phyloP scores from a whole-genome alignment of 768 basidiomycete species.

The Suillus paluster region DNA sequence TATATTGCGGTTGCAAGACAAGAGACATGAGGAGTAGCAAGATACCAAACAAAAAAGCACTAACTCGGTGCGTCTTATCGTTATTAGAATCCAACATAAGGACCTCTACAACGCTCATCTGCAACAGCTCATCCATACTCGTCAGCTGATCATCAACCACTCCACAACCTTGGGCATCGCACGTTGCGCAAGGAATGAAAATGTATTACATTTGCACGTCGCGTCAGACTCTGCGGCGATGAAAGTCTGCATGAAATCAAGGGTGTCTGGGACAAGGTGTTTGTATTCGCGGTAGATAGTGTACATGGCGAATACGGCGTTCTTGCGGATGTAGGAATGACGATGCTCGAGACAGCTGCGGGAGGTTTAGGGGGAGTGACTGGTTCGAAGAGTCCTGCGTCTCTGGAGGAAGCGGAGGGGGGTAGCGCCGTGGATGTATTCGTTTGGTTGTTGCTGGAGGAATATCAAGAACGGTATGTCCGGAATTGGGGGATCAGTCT shows the following conservation, averaged over 20 bases:
- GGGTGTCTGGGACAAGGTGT: slow-evolving; percentile 92
- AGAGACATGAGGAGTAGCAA: no score
- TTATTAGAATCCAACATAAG: slow-evolving; percentile 87
- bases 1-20: no score
- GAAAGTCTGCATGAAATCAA: no score
- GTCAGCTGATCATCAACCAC: slow-evolving; percentile 85
- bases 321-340: slow-evolving; percentile 97
- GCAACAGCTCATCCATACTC: slow-evolving; percentile 86
- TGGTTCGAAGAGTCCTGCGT: slow-evolving; percentile 93
- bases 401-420: slow-evolving; percentile 95
- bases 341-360: slow-evolving; percentile 95
- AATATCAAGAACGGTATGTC: slow-evolving; percentile 3
- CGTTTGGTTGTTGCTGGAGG: slow-evolving; percentile 95
- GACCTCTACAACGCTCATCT: slow-evolving; percentile 95
- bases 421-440: slow-evolving; percentile 98
- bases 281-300: slow-evolving; percentile 95
- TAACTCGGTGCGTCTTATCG: slow-evolving; percentile 82
- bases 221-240: slow-evolving; percentile 94
- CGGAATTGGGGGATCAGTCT: slow-evolving; percentile 31
- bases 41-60: slow-evolving; percentile 29
- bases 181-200: slow-evolving; percentile 88
- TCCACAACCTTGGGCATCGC: slow-evolving; percentile 92
- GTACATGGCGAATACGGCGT: slow-evolving; percentile 95
- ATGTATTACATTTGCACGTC: slow-evolving; percentile 96
- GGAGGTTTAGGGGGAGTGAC: slow-evolving; percentile 91